Evolutionary conservation across 805 yeast species (phyloP), one percentile per base, ranked within the genome.

Genomic region (Saturnispora kantuleensis): DNA sequence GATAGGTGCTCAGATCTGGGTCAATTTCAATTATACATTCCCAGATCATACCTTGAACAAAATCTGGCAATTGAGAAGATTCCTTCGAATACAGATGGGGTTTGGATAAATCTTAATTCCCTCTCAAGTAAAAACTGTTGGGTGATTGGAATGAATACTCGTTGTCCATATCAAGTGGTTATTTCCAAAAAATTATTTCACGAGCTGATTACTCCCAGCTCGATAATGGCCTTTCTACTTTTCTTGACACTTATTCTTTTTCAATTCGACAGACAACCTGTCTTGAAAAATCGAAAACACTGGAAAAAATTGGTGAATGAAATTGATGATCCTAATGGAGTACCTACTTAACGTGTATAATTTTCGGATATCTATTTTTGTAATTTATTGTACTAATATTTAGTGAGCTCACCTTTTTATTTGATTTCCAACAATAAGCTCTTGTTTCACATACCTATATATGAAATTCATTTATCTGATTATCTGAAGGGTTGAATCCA

Each of bases 31-130:
- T 71, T 82, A 47, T 58, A 68, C 1, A 57, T 73, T 0, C 89
- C 89, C 0, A 54, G 56, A 8, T 64, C 75, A 1, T 71, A 84
- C 1, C 45, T 71, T 3, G 73, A 78, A 42, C 74, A 75, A 45
- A 47, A 42, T 3, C 48, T 46, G 45, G 51, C 69, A 15, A 46
- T 49, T 1, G 35, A 44, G 3, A 36, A 46, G 3, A 34, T 67
- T 21, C 51, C 53, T 0, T 34, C 44, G 0, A 48, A 53, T 3
- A 58, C 62, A 12, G 60, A 52, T 11, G 74, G 75, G 0, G 65
- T 77, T 0, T 89, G 97, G 97, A 74, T 87, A 3, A 87, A 86
- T 62, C 53, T 87, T 50, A 89, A 90, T 57, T 85, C 89, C 13
- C 70, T 90, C 17, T 74, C 85, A 1, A 77, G 79, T 16, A 63